A percentile compares a stretch with the other conserved stretches of the same genome.
phyloP scores from a whole-genome alignment of 495 filamentous ascomycete species.

The Hypoxylon lenormandii region DNA sequence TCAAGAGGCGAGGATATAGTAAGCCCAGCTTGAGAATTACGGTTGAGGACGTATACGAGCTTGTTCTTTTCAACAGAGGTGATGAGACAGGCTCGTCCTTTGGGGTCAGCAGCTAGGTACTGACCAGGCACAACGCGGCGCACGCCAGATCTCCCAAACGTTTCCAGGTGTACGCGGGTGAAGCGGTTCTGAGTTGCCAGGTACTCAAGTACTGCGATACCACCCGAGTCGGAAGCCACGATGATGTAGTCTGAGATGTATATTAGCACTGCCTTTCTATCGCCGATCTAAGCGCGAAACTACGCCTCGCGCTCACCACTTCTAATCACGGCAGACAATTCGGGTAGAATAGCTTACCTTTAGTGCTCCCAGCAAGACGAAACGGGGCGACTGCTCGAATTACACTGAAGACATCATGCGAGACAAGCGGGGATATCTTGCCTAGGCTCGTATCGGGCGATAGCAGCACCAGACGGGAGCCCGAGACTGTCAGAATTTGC shows the following conservation, averaged over 20 bases:
- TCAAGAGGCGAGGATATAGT: constrained; percentile 96
- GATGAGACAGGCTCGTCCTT: constrained; percentile 92
- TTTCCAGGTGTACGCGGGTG: constrained; percentile 89
- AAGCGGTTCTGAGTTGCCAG: constrained; percentile 86
- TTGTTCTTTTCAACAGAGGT: constrained; percentile 98
- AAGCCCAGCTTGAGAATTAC: constrained; percentile 90
- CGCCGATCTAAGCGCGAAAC: no score
- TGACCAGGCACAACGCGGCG: constrained; percentile 94
- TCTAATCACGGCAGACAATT: no score
- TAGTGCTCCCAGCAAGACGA: constrained; percentile 88
- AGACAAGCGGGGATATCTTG: constrained; percentile 83
- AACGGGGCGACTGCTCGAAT: constrained; percentile 88
- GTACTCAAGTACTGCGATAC: constrained; percentile 96
- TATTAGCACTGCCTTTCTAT: constrained; percentile 61
- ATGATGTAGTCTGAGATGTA: constrained; percentile 94
- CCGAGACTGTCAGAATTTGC: constrained; percentile 93
- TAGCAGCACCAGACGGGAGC: constrained; percentile 86
- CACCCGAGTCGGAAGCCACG: constrained; percentile 92
- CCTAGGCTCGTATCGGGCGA: constrained; percentile 85
- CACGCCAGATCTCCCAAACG: constrained; percentile 95
- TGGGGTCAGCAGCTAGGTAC: constrained; percentile 92
- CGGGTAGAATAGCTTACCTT: constrained; percentile 78
- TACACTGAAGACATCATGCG: constrained; percentile 95
- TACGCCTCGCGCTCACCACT: no score
- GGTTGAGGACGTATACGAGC: constrained; percentile 97